A percentile compares a stretch with the other conserved stretches of the same genome.
These are phyloP conservation scores for Fusarium agapanthi DNA, from an alignment of 2,329 filamentous ascomycete species.

Conservation along the genomic window DNA sequence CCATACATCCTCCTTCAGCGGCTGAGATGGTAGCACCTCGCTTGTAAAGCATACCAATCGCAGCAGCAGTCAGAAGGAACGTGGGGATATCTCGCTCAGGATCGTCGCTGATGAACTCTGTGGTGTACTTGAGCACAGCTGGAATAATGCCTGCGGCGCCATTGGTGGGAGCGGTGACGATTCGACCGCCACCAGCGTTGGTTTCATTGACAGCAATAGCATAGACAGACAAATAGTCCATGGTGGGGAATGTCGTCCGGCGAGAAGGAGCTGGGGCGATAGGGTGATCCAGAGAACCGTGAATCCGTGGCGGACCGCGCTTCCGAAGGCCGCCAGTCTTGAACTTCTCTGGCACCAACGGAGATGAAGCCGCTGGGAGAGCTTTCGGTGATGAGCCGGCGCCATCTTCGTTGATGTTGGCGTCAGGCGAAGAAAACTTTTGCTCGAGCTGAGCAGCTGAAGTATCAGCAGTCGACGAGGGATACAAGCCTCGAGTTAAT, in stretches of 20 bases:
- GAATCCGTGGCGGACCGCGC: constrained; percentile 51
- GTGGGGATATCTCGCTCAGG: constrained; percentile 58
- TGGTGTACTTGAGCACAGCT: constrained; percentile 59
- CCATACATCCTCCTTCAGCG: constrained; percentile 62
- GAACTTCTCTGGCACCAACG: constrained; percentile 4
- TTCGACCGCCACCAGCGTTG: constrained; percentile 60
- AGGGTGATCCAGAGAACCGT: constrained; percentile 57
- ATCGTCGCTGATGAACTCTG: constrained; percentile 61
- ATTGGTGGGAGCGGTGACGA: constrained; percentile 62
- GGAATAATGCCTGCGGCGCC: constrained; percentile 62
- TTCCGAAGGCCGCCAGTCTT: constrained; percentile 9
- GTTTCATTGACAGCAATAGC: constrained; percentile 63
- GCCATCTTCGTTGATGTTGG: constrained; percentile 9
- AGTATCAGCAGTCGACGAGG: constrained; percentile 38
- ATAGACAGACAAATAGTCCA: constrained; percentile 61
- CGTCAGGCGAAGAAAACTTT: constrained; percentile 12
- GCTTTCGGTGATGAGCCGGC: neutral
- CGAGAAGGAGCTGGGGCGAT: constrained; percentile 56
- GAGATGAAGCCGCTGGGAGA: neutral
- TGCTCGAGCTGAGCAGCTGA: constrained; percentile 17
- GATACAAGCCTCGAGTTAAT: constrained; percentile 57
- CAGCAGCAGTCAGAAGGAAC: constrained; percentile 58
- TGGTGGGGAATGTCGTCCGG: constrained; percentile 58
- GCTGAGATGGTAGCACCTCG: constrained; percentile 61
- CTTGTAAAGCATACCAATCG: constrained; percentile 63